Evolutionary conservation across 306 rosid genomes (phyloP).

Genomic region (Vachellia collinsii): DNA sequence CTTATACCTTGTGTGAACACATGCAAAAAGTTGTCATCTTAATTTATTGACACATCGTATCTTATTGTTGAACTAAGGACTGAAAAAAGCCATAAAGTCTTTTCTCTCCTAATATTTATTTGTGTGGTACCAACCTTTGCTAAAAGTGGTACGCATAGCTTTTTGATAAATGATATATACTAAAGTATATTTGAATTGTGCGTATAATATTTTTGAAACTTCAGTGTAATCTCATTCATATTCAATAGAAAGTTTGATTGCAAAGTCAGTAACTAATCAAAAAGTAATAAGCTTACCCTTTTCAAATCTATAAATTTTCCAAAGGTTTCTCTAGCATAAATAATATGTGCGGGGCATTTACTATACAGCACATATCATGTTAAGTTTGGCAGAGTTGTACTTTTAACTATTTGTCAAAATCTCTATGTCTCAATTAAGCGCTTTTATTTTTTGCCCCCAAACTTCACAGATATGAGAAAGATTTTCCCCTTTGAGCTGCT

Average conservation of each 20-base stretch:
- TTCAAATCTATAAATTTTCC: not conserved
- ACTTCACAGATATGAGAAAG: slow-evolving; percentile 82
- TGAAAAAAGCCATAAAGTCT: slow-evolving; percentile 12
- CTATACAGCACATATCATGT: not conserved
- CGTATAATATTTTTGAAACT: not conserved
- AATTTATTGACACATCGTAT: slow-evolving; percentile 10
- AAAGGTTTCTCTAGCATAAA: not conserved
- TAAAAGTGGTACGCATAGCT: not conserved
- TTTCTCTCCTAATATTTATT: not conserved
- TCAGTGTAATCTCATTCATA: not conserved
- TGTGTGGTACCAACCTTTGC: not conserved
- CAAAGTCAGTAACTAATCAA: not conserved
- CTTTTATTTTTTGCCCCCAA: not conserved
- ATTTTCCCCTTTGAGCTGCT: slow-evolving; percentile 94
- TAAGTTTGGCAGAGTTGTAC: not conserved
- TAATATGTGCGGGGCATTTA: not conserved
- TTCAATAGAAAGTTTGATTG: not conserved
- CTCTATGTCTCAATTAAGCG: not conserved
- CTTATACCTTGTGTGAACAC: not conserved
- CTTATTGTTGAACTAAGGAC: slow-evolving; percentile 11
- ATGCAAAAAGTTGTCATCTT: slow-evolving; percentile 1
- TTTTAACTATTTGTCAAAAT: not conserved
- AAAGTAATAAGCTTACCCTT: not conserved
- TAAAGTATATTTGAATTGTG: not conserved
- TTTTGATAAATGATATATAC: not conserved